Evolutionary conservation across 1,284 basidiomycete species (phyloP), one percentile per base, ranked within the genome.

Genomic region (Cryptococcus hybrid): DNA sequence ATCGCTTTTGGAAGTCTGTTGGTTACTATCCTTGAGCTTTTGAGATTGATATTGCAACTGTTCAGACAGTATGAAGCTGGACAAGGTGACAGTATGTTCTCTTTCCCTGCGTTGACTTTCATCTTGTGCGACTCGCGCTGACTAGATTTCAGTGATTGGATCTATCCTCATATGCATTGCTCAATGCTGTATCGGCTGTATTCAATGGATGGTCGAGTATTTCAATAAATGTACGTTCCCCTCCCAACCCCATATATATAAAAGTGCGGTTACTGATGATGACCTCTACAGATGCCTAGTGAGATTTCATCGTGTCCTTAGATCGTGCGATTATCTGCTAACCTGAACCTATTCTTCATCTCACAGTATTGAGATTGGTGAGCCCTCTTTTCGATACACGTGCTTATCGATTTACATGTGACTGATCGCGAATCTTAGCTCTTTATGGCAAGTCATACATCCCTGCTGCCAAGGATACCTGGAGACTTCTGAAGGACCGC

Each of bases 1-100:
- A 92, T 95, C 67, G 89, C 90, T 4, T 92, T 94, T 69, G 92
- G 92, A 4, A 90, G 88, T 2, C 80, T 95, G 66, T 90, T 95
- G 61, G 91, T 95, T 47, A 91, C 92, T 0, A 72, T 95, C 36
- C 80, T 95, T 48, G 92, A 95, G 66, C 71, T 92, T 4, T 65
- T 93, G 47, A 80, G 85, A 47, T 80, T 91, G 57, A 69, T 90
- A 44, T 71, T 94, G 50, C 84, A 86, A 54, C 78, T 84, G 18
- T 77, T 86, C 11, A 81, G 86, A 64, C 84, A 87, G 68, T 86
- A 85, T 61, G 87, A 89, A n/a, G 82, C 82, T 36, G 80, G 81
- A 0, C 84, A 91, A 52, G 90, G 89, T 3, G 85, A 90, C 74
- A 84, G 87, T 89, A 62, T 75, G 86, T 68, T 12, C 34, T n/a